A percentile compares a stretch with the other conserved stretches of the same genome.
Conservation (phyloP, 2,329 filamentous ascomycete genomes). For the Thyridium curvatum region DNA sequence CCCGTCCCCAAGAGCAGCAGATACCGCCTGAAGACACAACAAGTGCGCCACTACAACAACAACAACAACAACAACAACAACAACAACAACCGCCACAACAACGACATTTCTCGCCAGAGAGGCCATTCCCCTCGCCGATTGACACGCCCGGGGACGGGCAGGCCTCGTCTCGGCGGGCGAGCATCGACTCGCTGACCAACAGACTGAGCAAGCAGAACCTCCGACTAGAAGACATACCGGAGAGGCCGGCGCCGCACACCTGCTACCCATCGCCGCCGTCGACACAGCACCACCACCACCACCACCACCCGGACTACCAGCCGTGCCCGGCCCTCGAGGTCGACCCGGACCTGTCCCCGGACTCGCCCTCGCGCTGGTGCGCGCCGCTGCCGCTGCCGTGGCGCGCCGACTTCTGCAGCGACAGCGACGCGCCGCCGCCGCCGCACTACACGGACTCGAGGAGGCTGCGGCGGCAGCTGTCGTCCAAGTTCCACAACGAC, state of each 20-base stretch:
- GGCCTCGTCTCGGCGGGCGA: slow-evolving; percentile 3
- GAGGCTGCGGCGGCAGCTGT: slow-evolving; percentile 7
- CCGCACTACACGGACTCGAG: slow-evolving; percentile 1
- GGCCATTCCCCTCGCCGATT: too few species aligned
- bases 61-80: too few species aligned
- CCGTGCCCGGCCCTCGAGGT: slow-evolving; percentile 6
- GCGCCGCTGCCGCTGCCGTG: slow-evolving; percentile 2
- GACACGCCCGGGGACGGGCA: neutral
- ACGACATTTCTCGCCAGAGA: neutral
- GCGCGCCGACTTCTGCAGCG: neutral
- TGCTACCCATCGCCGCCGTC: slow-evolving; percentile 2
- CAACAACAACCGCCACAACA: neutral
- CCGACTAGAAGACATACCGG: slow-evolving; percentile 2
- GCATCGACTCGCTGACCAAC: slow-evolving; percentile 5
- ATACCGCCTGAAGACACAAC: neutral
- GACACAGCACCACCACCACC: neutral
- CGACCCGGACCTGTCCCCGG: slow-evolving; percentile 5
- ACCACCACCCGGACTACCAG: slow-evolving; percentile 1
- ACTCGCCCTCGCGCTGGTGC: slow-evolving; percentile 3
- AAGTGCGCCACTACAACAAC: neutral
- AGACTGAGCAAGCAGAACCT: slow-evolving; percentile 8
- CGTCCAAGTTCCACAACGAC: slow-evolving; percentile 7
- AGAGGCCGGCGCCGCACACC: neutral
- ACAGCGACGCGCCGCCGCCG: neutral
- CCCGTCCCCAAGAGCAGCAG: slow-evolving; percentile 2